Conservation (phyloP, 768 basidiomycete species). For the Lentinula aciculospora region DNA sequence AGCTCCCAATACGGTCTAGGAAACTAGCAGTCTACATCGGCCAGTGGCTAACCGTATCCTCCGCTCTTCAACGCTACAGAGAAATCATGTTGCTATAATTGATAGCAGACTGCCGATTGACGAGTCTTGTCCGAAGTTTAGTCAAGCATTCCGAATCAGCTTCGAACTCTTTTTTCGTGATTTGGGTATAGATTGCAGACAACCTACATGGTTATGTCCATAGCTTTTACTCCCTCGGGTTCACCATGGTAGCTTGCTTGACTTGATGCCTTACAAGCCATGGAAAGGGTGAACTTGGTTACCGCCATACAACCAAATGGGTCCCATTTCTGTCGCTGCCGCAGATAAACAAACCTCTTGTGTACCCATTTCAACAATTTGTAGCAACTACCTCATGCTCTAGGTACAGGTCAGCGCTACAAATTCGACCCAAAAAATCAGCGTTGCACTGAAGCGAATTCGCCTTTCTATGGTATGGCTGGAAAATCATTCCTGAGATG, state of each 20-base stretch:
- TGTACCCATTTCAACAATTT: background rate
- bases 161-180: background rate
- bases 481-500: too few species aligned
- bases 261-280: background rate
- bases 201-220: background rate
- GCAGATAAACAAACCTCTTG: background rate
- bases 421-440: too few species aligned
- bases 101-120: background rate
- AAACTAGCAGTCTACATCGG: too few species aligned
- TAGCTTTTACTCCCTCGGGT: background rate
- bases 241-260: background rate
- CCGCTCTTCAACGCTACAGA: too few species aligned
- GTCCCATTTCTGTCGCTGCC: background rate
- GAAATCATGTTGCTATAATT: too few species aligned
- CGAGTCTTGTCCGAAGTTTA: background rate
- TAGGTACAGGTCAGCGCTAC: background rate
- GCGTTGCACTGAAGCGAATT: too few species aligned
- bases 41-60: too few species aligned
- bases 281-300: background rate
- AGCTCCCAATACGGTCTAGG: too few species aligned
- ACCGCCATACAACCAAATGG: background rate
- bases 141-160: background rate
- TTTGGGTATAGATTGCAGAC: background rate
- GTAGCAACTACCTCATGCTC: background rate
- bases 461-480: too few species aligned